Conservation (phyloP, 768 basidiomycete species). For the Clitopilus passeckerianus region DNA sequence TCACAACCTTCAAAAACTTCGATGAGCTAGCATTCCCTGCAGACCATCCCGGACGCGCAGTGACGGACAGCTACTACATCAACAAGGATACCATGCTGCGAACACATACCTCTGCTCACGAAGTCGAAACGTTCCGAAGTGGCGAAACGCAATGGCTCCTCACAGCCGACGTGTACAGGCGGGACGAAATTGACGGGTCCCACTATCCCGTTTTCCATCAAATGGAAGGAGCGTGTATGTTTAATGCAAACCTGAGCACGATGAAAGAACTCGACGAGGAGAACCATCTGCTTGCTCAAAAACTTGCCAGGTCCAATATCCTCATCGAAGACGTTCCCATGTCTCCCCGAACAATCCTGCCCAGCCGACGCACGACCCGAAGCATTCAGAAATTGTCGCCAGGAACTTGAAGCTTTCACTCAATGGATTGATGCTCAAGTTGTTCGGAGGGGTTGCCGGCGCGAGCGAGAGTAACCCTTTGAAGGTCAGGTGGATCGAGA, state of each 20-base stretch:
- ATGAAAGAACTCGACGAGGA: constrained; percentile 66
- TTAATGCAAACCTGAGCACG: constrained; percentile 50
- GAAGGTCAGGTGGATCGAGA: constrained; percentile 93
- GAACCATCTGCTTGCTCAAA: constrained; percentile 54
- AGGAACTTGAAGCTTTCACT: constrained; percentile 85
- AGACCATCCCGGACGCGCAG: constrained; percentile 89
- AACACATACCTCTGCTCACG: constrained; percentile 98
- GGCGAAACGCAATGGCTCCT: constrained; percentile 84
- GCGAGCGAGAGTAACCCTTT: constrained; percentile 63
- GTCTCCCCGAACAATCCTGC: constrained; percentile 73
- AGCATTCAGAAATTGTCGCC: constrained; percentile 68
- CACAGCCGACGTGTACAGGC: constrained; percentile 94
- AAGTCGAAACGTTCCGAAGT: constrained; percentile 81
- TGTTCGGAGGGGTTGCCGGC: constrained; percentile 66
- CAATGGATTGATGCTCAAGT: constrained; percentile 75
- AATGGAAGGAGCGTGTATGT: constrained; percentile 90
- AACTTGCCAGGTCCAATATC: constrained; percentile 71
- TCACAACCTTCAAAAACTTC: constrained; percentile 89
- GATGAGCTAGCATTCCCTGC: constrained; percentile 92
- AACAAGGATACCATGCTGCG: constrained; percentile 89
- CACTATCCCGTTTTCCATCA: constrained; percentile 99
- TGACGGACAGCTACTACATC: constrained; percentile 94
- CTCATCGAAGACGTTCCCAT: constrained; percentile 84
- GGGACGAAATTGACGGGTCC: constrained; percentile 95
- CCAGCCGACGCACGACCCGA: constrained; percentile 74